Percentiles rank a stretch among this genome's conserved stretches.
Evolutionary conservation across 148 eudicot species (phyloP).

Genomic region (Selenicereus undatus): DNA sequence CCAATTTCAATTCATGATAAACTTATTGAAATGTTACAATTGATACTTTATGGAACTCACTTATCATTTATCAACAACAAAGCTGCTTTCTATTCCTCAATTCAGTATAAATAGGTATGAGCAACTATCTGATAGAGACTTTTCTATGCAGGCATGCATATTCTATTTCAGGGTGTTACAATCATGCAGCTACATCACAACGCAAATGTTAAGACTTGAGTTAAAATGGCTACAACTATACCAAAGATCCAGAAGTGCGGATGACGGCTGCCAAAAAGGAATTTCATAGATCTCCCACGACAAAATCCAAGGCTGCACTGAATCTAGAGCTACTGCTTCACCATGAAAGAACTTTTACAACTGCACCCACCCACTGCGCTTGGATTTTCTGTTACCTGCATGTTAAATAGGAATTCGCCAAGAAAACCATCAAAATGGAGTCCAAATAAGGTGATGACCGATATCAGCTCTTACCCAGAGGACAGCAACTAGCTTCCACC

Average conservation of each 20-base stretch:
- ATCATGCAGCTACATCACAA: background rate
- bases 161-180: background rate
- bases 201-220: background rate
- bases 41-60: background rate
- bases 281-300: background rate
- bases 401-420: background rate
- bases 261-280: conserved; percentile 7
- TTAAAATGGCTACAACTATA: background rate
- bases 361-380: conserved; percentile 95
- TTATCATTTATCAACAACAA: background rate
- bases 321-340: conserved; percentile 34
- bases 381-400: conserved; percentile 83
- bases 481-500: background rate
- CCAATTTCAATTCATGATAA: background rate
- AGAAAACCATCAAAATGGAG: background rate
- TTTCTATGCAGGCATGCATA: background rate
- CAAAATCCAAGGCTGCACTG: background rate
- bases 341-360: conserved; percentile 90
- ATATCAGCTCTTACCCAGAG: background rate
- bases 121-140: background rate
- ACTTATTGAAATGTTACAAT: conserved; percentile 6
- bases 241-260: background rate
- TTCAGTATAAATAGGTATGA: conserved; percentile 12
- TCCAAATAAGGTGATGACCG: background rate
- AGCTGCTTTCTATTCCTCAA: background rate